Evolutionary conservation across 306 rosid genomes (phyloP).

Genomic region (Dryas alaskensis): DNA sequence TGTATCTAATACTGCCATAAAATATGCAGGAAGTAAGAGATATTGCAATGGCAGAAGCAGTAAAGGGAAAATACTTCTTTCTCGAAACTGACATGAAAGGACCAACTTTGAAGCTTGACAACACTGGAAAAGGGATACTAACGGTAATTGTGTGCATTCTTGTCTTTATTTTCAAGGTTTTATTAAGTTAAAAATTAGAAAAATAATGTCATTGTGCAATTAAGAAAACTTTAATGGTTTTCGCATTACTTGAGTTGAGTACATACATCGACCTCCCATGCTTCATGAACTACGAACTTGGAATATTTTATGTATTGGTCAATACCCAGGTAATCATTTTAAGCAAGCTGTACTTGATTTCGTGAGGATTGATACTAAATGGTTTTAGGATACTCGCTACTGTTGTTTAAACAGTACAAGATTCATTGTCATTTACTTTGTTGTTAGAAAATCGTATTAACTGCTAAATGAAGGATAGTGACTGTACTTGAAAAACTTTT

Average conservation of each 20-base stretch:
- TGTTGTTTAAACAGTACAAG: not conserved
- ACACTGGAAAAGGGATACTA: constrained; percentile 85
- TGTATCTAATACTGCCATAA: not conserved
- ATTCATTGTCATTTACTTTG: not conserved
- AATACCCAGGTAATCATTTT: not conserved
- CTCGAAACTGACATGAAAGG: constrained; percentile 82
- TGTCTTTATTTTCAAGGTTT: not conserved
- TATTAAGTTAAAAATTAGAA: not conserved
- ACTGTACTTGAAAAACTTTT: not conserved
- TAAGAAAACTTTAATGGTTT: not conserved
- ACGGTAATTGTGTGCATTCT: constrained; percentile 47
- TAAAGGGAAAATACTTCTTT: constrained; percentile 82
- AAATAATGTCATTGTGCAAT: not conserved
- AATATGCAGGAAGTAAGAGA: constrained; percentile 75
- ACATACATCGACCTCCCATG: not conserved
- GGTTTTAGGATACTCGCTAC: not conserved
- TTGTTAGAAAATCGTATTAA: not conserved
- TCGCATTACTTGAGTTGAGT: not conserved
- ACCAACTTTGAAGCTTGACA: constrained; percentile 80
- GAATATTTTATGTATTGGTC: not conserved
- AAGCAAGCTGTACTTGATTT: not conserved
- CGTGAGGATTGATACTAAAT: not conserved
- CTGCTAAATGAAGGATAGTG: not conserved
- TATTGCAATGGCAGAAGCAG: constrained; percentile 63
- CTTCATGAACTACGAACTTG: not conserved